A percentile compares a stretch with the other conserved stretches of the same genome.
phyloP scores from a whole-genome alignment of 345 rosid genomes.

The Abelmoschus esculentus region DNA sequence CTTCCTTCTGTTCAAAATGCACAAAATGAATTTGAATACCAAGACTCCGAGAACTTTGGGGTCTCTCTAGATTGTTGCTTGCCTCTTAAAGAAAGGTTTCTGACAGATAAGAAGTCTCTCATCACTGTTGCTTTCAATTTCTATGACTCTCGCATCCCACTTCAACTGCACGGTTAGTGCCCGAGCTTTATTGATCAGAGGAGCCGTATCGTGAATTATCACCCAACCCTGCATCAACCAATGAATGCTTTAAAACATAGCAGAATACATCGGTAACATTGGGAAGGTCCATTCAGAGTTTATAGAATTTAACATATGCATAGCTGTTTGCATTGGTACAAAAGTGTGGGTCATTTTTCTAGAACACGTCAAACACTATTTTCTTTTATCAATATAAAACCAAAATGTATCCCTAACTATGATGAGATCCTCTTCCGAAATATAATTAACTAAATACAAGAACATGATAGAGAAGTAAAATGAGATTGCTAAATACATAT shows the following conservation, averaged over 20 bases:
- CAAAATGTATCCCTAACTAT: not conserved
- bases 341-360: not conserved
- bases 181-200: conserved; percentile 74
- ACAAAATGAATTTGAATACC: not conserved
- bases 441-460: not conserved
- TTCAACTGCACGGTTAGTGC: conserved; percentile 53
- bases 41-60: not conserved
- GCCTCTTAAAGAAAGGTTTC: not conserved
- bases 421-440: not conserved
- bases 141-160: conserved; percentile 94
- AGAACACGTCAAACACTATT: not conserved
- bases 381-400: not conserved
- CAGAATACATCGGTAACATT: not conserved
- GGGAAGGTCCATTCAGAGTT: not conserved
- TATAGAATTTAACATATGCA: not conserved
- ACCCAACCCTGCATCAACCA: conserved; percentile 82
- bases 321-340: not conserved
- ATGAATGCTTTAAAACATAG: not conserved
- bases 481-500: not conserved
- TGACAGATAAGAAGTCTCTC: conserved; percentile 79
- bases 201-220: conserved; percentile 65
- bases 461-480: not conserved
- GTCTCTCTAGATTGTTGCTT: not conserved
- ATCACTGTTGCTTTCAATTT: conserved; percentile 74
- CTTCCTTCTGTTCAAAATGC: not conserved